Evolutionary conservation across 345 rosid species (phyloP), one percentile per base, ranked within the genome.

Genomic region (Brassica cretica): DNA sequence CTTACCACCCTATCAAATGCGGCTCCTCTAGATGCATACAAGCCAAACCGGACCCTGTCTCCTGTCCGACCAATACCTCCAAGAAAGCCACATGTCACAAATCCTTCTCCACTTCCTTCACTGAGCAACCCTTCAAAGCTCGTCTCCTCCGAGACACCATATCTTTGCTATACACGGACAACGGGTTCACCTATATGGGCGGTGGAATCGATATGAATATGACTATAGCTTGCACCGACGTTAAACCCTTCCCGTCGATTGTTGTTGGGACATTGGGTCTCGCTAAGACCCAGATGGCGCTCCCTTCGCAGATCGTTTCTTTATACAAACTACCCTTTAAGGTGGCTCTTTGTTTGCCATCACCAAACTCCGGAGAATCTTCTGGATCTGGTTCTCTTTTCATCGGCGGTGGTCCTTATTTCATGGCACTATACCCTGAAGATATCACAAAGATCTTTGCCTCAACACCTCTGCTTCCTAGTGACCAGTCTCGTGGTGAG

Each of bases 1-100:
- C 73, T 35, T 70, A 70, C 64, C 62, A 70, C 46, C 63, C 73
- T 9, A 70, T 70, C 30, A 53, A 70, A 30, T 70, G 73, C 46
- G 73, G 71, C 3, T 68, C 71, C 60, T 46, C 60, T 46, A 68
- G 60, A 68, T 46, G 71, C 60, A 68, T 0, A 25, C 58, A 68
- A 12, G 72, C 61, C 61, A 49, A 68, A 15, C 61, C 61, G 1
- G 25, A 49, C 56, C 56, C 56, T 49, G 2, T 25, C 25, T 51
- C 72, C 8, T 68, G 72, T 68, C 41, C 72, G 24, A 68, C 10
- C 41, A 49, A 68, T 6, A 68, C 5, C 14, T 14, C 58, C 10
- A 68, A 67, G 59, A 67, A n/a, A 25, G 35, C 24, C 71, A 68
- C 59, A 6, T 68, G 71, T 68, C 60, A 63, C 24, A 63, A 32